Conservation (phyloP, 768 basidiomycete genomes). For the Gymnopilus dilepis region DNA sequence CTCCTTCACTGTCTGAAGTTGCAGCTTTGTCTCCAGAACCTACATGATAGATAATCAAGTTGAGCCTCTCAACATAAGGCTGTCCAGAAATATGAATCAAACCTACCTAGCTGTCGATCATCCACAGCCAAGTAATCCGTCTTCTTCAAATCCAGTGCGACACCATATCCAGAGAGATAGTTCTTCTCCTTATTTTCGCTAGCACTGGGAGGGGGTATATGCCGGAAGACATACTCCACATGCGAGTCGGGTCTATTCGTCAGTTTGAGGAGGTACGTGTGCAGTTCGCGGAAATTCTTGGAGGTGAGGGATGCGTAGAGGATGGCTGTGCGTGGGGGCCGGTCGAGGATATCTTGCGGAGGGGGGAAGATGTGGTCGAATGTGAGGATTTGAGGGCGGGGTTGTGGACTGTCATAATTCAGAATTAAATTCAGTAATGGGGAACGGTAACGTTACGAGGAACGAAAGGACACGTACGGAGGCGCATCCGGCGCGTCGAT, state of each 20-base stretch:
- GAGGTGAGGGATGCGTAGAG: slow-evolving; percentile 77
- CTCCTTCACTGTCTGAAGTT: slow-evolving; percentile 30
- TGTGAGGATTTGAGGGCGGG: slow-evolving; percentile 58
- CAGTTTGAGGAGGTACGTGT: slow-evolving; percentile 62
- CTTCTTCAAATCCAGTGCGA: slow-evolving; percentile 92
- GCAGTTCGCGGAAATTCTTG: slow-evolving; percentile 71
- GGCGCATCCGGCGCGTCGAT: slow-evolving; percentile 41
- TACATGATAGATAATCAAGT: background rate
- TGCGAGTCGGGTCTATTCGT: slow-evolving; percentile 48
- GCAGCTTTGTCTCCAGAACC: slow-evolving; percentile 7
- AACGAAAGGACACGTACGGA: slow-evolving; percentile 32
- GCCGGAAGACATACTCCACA: slow-evolving; percentile 80
- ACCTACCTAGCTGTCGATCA: slow-evolving; percentile 60
- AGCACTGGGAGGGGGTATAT: slow-evolving; percentile 49
- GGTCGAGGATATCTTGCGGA: slow-evolving; percentile 46
- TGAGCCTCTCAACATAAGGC: no score
- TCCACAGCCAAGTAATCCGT: slow-evolving; percentile 96
- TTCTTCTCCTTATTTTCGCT: slow-evolving; percentile 37
- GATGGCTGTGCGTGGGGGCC: slow-evolving; percentile 68
- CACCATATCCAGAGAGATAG: slow-evolving; percentile 88
- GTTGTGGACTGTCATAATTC: slow-evolving; percentile 30
- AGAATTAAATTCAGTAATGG: no score
- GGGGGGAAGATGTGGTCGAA: slow-evolving; percentile 80
- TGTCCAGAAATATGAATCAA: background rate
- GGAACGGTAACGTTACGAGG: background rate